A percentile compares a stretch with the other conserved stretches of the same genome.
phyloP scores from a whole-genome alignment of 768 basidiomycete genomes.

The Lactarius tabidus region DNA sequence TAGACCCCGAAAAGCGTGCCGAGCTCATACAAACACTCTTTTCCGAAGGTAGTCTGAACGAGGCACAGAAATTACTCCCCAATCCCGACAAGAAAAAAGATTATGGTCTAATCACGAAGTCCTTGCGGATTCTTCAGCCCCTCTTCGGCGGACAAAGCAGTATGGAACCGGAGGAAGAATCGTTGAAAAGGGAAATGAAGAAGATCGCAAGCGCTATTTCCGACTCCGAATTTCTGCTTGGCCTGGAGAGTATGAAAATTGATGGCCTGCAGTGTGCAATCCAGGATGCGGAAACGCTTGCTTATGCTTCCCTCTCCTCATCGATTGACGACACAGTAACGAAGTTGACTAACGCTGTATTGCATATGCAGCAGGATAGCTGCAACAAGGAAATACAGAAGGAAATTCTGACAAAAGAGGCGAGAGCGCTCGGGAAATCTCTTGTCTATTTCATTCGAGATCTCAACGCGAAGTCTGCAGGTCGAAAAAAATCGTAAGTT shows the following conservation, averaged over 20 bases:
- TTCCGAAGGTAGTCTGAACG: not conserved
- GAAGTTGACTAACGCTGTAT: not conserved
- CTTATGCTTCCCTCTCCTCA: not conserved
- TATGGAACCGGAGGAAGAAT: not conserved
- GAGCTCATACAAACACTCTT: not conserved
- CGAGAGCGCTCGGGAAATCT: too few species aligned
- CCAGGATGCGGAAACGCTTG: not conserved
- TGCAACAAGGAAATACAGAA: slow-evolving; percentile 4
- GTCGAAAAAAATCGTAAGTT: slow-evolving; percentile 1
- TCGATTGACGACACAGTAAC: not conserved
- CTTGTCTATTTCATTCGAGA: slow-evolving; percentile 3
- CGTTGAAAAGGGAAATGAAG: slow-evolving; percentile 5
- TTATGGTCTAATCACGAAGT: not conserved
- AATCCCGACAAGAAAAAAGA: not conserved
- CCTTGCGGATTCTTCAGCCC: not conserved
- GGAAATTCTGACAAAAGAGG: not conserved
- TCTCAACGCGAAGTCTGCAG: not conserved
- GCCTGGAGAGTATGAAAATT: not conserved
- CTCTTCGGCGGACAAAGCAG: not conserved
- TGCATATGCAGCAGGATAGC: slow-evolving; percentile 6
- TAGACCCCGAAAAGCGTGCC: not conserved
- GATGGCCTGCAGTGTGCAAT: not conserved
- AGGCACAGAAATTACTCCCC: not conserved
- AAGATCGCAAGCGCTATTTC: not conserved
- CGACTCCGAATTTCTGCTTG: slow-evolving; percentile 11